Evolutionary conservation across 352 stramenopile species (phyloP), one percentile per base, ranked within the genome.

Genomic region (Sclerospora graminicola): DNA sequence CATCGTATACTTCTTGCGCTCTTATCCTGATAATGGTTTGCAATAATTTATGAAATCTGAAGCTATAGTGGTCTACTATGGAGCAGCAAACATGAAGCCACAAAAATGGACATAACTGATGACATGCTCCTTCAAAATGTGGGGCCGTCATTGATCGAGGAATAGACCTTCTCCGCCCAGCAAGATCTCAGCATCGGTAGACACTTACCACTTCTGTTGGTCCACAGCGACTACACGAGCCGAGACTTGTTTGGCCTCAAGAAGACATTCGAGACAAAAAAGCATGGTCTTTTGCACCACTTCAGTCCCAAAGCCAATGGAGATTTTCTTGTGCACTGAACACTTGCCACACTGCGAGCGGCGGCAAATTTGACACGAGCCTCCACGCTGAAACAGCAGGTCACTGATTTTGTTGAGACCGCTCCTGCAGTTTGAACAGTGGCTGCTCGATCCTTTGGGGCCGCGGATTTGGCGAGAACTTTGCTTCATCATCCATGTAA

Each of bases 241-340:
- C 9, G 56, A 55, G 7, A 66, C 15, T 9, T 67, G 48, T 23
- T 68, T 69, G 4, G 59, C 63, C 19, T 74, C 56, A 13, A 69
- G 29, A 2, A 74, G 45, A 39, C 63, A 74, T 30, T 74, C 51
- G 8, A 74, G 52, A 45, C 63, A 74, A 37, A 74, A 74, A 8
- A 67, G 48, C 50, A 69, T 51, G 4, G 40, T 51, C 43, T 69
- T 67, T 29, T 59, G 43, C 30, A 74, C 49, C 21, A 57, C 57
- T 4, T 69, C 59, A 20, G 29, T 58, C 6, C 58, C 60, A 8
- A 67, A 59, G n/a, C 48, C 46, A 20, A 69, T 45, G 18, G 47
- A 60, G 33, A 74, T 67, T 35, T 65, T 69, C 50, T 69, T 74
- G 45, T 56, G 58, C 20, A 74, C 60, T 0, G 58, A 67, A 39